phyloP scores from a whole-genome alignment of 768 basidiomycete species.

The Tricholoma hemisulphureum region DNA sequence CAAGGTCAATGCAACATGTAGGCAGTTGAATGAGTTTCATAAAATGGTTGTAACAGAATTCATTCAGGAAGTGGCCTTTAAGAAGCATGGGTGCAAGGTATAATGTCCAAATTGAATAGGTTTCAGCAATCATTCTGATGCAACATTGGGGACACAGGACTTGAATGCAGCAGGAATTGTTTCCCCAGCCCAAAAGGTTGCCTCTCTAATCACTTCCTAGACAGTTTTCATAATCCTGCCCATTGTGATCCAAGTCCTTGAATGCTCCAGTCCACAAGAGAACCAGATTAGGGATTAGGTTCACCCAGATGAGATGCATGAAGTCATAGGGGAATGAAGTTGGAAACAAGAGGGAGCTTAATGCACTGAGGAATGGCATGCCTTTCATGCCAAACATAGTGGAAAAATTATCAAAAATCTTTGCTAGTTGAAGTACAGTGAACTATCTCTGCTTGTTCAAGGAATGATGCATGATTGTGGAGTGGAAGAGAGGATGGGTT shows the following conservation, averaged over 20 bases:
- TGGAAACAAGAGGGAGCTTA: conserved; percentile 20
- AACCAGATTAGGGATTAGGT: conserved; percentile 1
- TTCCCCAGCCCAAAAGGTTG: conserved; percentile 27
- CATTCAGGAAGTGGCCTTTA: conserved; percentile 24
- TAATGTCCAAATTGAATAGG: conserved; percentile 38
- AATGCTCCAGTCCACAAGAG: conserved; percentile 25
- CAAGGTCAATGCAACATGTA: conserved; percentile 26
- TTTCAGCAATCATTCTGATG: conserved; percentile 33
- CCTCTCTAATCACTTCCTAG: conserved; percentile 41
- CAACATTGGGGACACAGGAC: conserved; percentile 12
- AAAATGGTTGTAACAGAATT: conserved; percentile 31
- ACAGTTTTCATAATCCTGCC: conserved; percentile 26
- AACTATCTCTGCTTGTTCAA: conserved; percentile 17
- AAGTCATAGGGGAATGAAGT: conserved; percentile 1
- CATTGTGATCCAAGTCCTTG: conserved; percentile 36
- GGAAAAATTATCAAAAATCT: conserved; percentile 16
- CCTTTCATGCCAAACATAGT: conserved; percentile 35
- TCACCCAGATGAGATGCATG: conserved; percentile 1
- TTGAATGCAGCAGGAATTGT: conserved; percentile 42
- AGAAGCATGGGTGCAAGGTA: conserved; percentile 42
- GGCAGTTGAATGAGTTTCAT: background rate
- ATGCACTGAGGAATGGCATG: conserved; percentile 15
- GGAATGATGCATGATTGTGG: conserved; percentile 9
- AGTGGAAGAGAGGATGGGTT: conserved; percentile 17
- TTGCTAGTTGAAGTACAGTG: conserved; percentile 13